Conservation (phyloP, 1,139 yeast species). For the Debaryomyces fabryi region DNA sequence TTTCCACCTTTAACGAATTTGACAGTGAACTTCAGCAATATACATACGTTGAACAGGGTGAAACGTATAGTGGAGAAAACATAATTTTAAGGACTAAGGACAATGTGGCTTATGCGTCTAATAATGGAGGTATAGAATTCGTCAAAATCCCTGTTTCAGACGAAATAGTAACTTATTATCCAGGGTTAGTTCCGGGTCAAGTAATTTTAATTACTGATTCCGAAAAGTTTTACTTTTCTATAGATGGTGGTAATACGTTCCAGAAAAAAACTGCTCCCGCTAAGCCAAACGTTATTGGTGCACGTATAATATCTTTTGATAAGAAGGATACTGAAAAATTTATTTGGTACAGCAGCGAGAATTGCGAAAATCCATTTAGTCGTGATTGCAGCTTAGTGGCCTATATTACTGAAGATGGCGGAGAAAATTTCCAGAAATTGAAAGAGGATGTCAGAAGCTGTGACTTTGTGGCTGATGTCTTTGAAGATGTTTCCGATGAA, state of each 20-base stretch:
- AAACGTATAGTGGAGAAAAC: conserved; percentile 61
- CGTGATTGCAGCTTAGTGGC: conserved; percentile 58
- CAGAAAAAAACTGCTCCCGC: conserved; percentile 52
- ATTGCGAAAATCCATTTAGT: conserved; percentile 50
- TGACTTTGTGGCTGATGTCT: conserved; percentile 63
- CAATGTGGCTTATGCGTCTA: conserved; percentile 62
- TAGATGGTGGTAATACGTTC: conserved; percentile 70
- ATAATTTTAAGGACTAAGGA: conserved; percentile 61
- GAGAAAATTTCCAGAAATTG: conserved; percentile 59
- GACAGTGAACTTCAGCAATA: conserved; percentile 56
- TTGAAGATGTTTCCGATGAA: conserved; percentile 32
- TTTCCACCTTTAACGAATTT: conserved; percentile 26
- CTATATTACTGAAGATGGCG: conserved; percentile 64
- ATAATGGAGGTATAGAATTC: conserved; percentile 75
- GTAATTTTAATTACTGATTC: conserved; percentile 61
- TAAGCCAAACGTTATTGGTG: conserved; percentile 38
- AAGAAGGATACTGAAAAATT: conserved; percentile 57
- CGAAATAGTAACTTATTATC: conserved; percentile 53
- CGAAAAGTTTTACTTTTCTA: conserved; percentile 56
- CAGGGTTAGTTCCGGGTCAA: conserved; percentile 66
- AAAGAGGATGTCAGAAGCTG: conserved; percentile 58
- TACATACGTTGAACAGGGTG: conserved; percentile 54
- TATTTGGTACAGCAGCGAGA: conserved; percentile 68
- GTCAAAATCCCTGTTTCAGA: conserved; percentile 49
- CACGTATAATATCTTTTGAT: conserved; percentile 57